Evolutionary conservation across 73 alveolate genomes (phyloP).

Genomic region (Uronychia setigera): DNA sequence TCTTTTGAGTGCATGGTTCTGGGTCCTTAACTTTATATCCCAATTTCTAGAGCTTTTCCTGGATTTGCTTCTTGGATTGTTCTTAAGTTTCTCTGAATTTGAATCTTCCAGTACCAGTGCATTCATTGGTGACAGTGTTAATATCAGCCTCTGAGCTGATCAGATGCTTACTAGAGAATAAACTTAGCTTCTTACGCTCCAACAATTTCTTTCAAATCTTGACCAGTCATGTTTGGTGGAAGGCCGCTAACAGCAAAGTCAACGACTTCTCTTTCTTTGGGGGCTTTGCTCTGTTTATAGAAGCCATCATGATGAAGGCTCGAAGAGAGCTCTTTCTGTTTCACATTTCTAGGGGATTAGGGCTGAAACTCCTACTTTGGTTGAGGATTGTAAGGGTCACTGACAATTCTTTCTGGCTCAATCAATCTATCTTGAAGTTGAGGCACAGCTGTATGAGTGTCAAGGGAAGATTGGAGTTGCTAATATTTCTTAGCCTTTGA

Average conservation of each 20-base stretch:
- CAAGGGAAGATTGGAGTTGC: neutral
- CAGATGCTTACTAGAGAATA: slow-evolving; percentile 23
- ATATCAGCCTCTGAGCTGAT: slow-evolving; percentile 19
- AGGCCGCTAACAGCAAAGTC: neutral
- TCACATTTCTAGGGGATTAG: neutral
- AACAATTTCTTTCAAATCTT: neutral
- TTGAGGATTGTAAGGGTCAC: neutral
- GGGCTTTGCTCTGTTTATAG: neutral
- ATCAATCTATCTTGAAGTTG: neutral
- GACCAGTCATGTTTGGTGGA: neutral
- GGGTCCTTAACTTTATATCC: slow-evolving; percentile 22
- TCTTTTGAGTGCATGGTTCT: slow-evolving; percentile 18
- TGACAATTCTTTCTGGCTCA: neutral
- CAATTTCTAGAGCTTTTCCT: neutral
- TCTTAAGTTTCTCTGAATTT: slow-evolving; percentile 24
- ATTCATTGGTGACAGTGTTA: slow-evolving; percentile 22
- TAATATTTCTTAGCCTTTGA: neutral
- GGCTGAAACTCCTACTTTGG: neutral
- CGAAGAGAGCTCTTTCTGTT: neutral
- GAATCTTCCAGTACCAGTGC: slow-evolving; percentile 43
- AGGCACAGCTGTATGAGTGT: neutral
- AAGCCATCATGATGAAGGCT: neutral
- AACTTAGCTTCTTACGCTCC: neutral
- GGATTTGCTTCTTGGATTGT: slow-evolving; percentile 18
- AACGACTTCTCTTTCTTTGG: no score